Conservation (phyloP, 2,329 filamentous ascomycete species). For the Aureobasidium melanogenum region DNA sequence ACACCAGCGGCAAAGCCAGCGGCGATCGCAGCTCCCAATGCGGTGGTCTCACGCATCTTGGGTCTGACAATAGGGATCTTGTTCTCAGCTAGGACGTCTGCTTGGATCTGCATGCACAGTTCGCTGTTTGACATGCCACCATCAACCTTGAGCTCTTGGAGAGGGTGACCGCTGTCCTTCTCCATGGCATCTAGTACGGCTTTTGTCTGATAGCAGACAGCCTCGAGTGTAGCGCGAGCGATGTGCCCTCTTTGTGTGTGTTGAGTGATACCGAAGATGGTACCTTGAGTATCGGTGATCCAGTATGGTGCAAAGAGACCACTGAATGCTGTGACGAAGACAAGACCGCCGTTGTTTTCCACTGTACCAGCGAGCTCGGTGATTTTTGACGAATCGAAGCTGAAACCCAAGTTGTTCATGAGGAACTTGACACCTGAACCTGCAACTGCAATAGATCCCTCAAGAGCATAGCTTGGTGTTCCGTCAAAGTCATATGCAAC, state of each 20-base stretch:
- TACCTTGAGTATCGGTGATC: slow-evolving; percentile 88
- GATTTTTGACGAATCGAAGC: slow-evolving; percentile 55
- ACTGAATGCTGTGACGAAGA: slow-evolving; percentile 83
- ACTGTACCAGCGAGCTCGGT: slow-evolving; percentile 56
- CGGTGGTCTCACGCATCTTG: slow-evolving; percentile 83
- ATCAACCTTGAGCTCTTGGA: slow-evolving; percentile 71
- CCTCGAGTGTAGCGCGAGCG: slow-evolving; percentile 80
- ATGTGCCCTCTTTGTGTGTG: slow-evolving; percentile 81
- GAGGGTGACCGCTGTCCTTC: slow-evolving; percentile 67
- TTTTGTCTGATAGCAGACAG: slow-evolving; percentile 86
- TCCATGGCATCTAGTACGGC: slow-evolving; percentile 90
- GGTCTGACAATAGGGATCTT: slow-evolving; percentile 72
- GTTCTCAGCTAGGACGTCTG: slow-evolving; percentile 61
- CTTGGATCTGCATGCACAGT: slow-evolving; percentile 85
- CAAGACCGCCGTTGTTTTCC: slow-evolving; percentile 70
- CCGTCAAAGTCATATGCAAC: slow-evolving; percentile 78
- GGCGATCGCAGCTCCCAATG: slow-evolving; percentile 79
- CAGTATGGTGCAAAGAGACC: slow-evolving; percentile 89
- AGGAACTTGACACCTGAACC: slow-evolving; percentile 58
- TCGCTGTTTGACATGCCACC: slow-evolving; percentile 85
- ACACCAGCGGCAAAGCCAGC: slow-evolving; percentile 76
- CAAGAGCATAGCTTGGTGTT: slow-evolving; percentile 63
- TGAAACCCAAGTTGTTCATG: slow-evolving; percentile 53
- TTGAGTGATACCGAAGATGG: slow-evolving; percentile 51
- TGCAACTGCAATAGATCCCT: slow-evolving; percentile 72